Evolutionary conservation across 2,329 filamentous ascomycete species (phyloP).

Genomic region (Colletotrichum graminicola): DNA sequence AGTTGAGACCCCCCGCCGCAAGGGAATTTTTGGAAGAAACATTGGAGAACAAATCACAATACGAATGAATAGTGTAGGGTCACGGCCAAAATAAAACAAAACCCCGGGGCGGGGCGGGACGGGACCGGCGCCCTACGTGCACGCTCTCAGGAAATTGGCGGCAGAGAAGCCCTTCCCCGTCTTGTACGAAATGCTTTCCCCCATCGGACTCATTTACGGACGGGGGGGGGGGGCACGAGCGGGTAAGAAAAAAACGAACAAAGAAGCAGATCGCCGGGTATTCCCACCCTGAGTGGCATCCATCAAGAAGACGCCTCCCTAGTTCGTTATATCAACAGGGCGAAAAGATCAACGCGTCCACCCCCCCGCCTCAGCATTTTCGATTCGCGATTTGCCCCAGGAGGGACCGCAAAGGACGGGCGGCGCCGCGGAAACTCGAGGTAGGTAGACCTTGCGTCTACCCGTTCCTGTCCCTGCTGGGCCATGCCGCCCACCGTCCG

Average conservation of each 20-base stretch:
- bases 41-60: neutral
- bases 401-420: neutral
- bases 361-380: no score
- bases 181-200: neutral
- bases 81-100: neutral
- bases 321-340: neutral
- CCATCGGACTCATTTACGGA: neutral
- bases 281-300: neutral
- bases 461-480: neutral
- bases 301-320: neutral
- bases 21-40: neutral
- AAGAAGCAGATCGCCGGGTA: neutral
- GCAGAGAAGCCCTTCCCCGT: neutral
- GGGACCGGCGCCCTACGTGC: neutral
- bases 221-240: neutral
- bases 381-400: neutral
- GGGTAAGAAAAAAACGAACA: neutral
- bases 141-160: neutral
- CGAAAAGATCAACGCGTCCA: neutral
- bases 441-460: no score
- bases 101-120: neutral
- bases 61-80: no score
- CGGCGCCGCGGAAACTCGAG: neutral
- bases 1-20: neutral
- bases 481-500: neutral